Conservation (phyloP, 371 early-diverging fungal species). For the Antonospora locustae region DNA sequence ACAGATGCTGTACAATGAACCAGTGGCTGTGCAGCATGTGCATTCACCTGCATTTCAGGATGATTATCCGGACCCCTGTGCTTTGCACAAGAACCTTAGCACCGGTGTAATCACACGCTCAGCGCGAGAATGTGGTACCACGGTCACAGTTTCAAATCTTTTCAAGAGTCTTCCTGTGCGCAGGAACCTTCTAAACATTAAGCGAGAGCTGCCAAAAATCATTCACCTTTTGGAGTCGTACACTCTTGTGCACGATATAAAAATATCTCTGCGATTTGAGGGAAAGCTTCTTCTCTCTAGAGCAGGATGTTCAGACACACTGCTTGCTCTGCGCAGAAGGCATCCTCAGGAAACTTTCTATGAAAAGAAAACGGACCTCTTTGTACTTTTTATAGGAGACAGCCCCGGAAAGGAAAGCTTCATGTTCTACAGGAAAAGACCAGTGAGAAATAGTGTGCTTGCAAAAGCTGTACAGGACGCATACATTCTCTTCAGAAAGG, state of each 20-base stretch:
- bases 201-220: slow-evolving; percentile 23
- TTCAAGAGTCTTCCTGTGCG: slow-evolving; percentile 41
- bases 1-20: no score
- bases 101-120: neutral
- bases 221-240: slow-evolving; percentile 22
- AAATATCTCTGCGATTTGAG: slow-evolving; percentile 31
- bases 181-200: slow-evolving; percentile 14
- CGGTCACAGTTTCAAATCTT: slow-evolving; percentile 37
- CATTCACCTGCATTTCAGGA: no score
- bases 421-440: slow-evolving; percentile 27
- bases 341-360: neutral
- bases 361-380: neutral
- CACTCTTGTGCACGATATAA: slow-evolving; percentile 22
- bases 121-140: slow-evolving; percentile 44
- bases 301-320: neutral
- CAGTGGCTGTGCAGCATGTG: no score
- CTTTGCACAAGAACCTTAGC: slow-evolving; percentile 7
- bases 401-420: neutral
- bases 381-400: neutral
- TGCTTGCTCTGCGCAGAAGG: slow-evolving; percentile 9
- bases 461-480: slow-evolving; percentile 16
- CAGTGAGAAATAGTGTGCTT: slow-evolving; percentile 10
- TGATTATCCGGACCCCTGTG: neutral
- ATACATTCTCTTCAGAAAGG: slow-evolving; percentile 7
- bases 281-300: slow-evolving; percentile 16